phyloP scores from a whole-genome alignment of 2,329 filamentous ascomycete species.

The Endoconidiophora polonica region DNA sequence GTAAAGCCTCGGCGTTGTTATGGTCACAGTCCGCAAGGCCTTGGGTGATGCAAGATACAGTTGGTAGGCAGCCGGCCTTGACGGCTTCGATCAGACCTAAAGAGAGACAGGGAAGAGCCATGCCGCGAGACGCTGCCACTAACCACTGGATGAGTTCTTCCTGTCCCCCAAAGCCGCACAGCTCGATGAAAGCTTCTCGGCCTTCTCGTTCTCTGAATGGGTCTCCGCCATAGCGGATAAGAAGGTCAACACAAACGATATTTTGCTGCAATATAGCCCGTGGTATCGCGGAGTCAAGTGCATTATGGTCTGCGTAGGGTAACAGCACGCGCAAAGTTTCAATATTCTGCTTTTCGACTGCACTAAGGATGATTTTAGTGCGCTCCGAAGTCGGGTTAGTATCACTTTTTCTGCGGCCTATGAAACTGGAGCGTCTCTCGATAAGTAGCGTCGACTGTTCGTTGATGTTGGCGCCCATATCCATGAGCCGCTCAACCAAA shows the following conservation, averaged over 20 bases:
- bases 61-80: constrained; percentile 31
- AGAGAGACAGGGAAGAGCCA: constrained; percentile 27
- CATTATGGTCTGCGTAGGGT: constrained; percentile 33
- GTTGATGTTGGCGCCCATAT: constrained; percentile 34
- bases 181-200: constrained; percentile 35
- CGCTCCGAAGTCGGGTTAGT: constrained; percentile 25
- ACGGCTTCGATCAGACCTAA: constrained; percentile 36
- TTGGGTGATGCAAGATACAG: constrained; percentile 33
- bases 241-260: constrained; percentile 26
- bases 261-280: constrained; percentile 31
- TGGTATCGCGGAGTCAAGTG: constrained; percentile 33
- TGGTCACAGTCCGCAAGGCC: constrained; percentile 36
- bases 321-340: constrained; percentile 38
- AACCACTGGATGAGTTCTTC: constrained; percentile 31
- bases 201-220: constrained; percentile 30
- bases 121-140: constrained; percentile 32
- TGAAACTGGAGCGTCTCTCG: constrained; percentile 29
- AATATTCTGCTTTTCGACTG: constrained; percentile 31
- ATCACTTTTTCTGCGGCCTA: constrained; percentile 32
- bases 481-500: constrained; percentile 32
- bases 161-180: constrained; percentile 30
- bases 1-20: constrained; percentile 35
- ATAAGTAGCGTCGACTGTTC: constrained; percentile 18
- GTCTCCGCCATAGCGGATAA: constrained; percentile 35
- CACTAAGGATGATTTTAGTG: constrained; percentile 32